These are phyloP conservation scores for Rheum nobile DNA, from an alignment of 148 eudicot genomes.

Conservation along the genomic window DNA sequence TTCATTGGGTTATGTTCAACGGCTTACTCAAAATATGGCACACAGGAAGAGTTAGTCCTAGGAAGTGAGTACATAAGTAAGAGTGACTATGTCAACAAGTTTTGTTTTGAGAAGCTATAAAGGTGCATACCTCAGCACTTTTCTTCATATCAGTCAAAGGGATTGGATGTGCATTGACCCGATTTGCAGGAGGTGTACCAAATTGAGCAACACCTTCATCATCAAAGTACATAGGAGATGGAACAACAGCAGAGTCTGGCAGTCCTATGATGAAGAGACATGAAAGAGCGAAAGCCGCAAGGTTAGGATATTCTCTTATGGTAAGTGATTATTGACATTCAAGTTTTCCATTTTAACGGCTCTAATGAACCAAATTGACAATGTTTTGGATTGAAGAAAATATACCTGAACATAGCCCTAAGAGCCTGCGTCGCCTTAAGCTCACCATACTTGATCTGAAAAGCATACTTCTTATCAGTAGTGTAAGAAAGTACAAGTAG, in stretches of 20 bases:
- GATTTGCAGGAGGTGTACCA: conserved; percentile 8
- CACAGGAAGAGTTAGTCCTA: not conserved
- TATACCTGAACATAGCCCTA: conserved; percentile 29
- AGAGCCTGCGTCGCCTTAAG: conserved; percentile 30
- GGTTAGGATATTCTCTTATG: not conserved
- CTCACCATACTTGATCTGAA: conserved; percentile 29
- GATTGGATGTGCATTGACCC: conserved; percentile 31
- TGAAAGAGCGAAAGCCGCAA: not conserved
- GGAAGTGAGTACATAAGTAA: not conserved
- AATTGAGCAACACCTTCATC: conserved; percentile 15
- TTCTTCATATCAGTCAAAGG: conserved; percentile 20
- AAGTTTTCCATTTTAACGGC: not conserved
- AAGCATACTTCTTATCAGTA: not conserved
- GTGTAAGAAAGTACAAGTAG: not conserved
- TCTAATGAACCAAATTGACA: not conserved
- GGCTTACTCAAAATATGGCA: not conserved
- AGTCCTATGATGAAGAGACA: conserved; percentile 23
- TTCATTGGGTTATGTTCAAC: not conserved
- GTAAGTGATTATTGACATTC: not conserved
- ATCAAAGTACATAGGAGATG: conserved; percentile 20
- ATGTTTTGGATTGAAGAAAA: not conserved
- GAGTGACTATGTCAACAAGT: not conserved
- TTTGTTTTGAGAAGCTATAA: not conserved
- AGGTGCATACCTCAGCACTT: not conserved
- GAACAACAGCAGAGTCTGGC: conserved; percentile 28